phyloP scores from a whole-genome alignment of 371 early-diverging fungal species.

The Haplosporangium sp. region DNA sequence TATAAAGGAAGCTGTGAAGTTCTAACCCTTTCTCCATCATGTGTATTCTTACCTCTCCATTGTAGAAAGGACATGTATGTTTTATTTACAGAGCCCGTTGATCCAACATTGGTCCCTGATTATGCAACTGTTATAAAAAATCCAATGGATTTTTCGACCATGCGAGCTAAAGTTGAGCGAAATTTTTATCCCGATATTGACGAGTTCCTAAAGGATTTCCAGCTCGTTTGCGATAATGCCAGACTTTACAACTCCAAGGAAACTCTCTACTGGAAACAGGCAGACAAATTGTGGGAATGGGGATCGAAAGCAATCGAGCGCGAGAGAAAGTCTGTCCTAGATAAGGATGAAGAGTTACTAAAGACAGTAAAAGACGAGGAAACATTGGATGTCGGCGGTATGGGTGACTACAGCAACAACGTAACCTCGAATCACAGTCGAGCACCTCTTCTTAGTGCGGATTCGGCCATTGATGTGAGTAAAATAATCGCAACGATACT shows the following conservation, averaged over 20 bases:
- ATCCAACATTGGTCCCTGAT: slow-evolving; percentile 78
- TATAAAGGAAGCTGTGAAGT: neutral
- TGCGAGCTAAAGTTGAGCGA: slow-evolving; percentile 68
- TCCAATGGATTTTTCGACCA: slow-evolving; percentile 81
- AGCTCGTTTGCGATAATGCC: slow-evolving; percentile 75
- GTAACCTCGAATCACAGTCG: slow-evolving; percentile 18
- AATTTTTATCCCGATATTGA: slow-evolving; percentile 64
- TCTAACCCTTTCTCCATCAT: neutral
- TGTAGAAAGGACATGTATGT: slow-evolving; percentile 65
- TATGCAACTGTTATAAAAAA: slow-evolving; percentile 78
- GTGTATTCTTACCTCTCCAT: slow-evolving; percentile 2
- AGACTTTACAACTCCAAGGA: slow-evolving; percentile 80
- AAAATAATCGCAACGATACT: neutral
- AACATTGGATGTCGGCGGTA: slow-evolving; percentile 39
- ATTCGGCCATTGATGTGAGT: slow-evolving; percentile 63
- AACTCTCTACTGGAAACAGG: slow-evolving; percentile 78
- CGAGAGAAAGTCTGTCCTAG: slow-evolving; percentile 64
- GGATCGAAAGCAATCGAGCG: slow-evolving; percentile 71
- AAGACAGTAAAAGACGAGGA: slow-evolving; percentile 40
- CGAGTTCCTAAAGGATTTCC: slow-evolving; percentile 71
- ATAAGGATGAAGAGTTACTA: slow-evolving; percentile 54
- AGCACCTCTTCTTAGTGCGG: slow-evolving; percentile 55
- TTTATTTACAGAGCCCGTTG: slow-evolving; percentile 88
- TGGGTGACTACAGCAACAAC: slow-evolving; percentile 31
- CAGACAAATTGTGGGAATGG: slow-evolving; percentile 72